phyloP scores from a whole-genome alignment of 805 yeast genomes.

The Debaryomyces prosopidis region DNA sequence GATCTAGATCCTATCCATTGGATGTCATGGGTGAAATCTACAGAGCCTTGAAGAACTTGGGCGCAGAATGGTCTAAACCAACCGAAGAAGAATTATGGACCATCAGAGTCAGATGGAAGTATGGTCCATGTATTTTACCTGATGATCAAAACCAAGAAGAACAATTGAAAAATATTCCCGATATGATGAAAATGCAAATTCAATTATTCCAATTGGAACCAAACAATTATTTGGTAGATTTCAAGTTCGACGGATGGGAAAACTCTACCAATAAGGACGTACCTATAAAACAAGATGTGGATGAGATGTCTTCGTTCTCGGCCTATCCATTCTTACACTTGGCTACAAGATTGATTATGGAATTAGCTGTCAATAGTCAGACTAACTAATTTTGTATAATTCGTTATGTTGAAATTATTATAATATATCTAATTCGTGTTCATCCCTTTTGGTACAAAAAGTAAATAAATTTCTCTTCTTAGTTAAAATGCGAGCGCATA shows the following conservation, averaged over 20 bases:
- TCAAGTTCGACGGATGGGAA: constrained; percentile 98
- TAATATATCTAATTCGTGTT: not conserved
- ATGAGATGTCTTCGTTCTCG: constrained; percentile 84
- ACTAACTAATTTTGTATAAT: constrained; percentile 24
- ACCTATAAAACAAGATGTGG: constrained; percentile 43
- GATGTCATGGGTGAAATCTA: constrained; percentile 99
- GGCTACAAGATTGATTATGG: constrained; percentile 92
- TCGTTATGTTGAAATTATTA: not conserved
- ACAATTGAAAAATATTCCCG: constrained; percentile 50
- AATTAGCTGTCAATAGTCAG: constrained; percentile 92
- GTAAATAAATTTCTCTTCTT: constrained; percentile 3
- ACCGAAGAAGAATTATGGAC: constrained; percentile 96
- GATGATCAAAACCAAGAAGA: constrained; percentile 9
- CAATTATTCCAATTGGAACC: constrained; percentile 95
- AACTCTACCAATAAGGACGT: constrained; percentile 9
- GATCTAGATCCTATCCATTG: constrained; percentile 92
- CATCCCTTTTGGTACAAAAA: constrained; percentile 2
- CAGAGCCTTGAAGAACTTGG: constrained; percentile 86
- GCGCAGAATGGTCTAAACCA: constrained; percentile 97
- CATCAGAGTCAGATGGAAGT: constrained; percentile 91
- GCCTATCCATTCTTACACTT: constrained; percentile 94
- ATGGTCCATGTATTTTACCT: constrained; percentile 39
- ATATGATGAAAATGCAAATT: constrained; percentile 93
- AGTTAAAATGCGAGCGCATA: constrained; percentile 3
- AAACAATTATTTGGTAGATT: constrained; percentile 92